These are phyloP conservation scores for Mortierella sp. DNA, from an alignment of 371 early-diverging fungal species.

Conservation along the genomic window DNA sequence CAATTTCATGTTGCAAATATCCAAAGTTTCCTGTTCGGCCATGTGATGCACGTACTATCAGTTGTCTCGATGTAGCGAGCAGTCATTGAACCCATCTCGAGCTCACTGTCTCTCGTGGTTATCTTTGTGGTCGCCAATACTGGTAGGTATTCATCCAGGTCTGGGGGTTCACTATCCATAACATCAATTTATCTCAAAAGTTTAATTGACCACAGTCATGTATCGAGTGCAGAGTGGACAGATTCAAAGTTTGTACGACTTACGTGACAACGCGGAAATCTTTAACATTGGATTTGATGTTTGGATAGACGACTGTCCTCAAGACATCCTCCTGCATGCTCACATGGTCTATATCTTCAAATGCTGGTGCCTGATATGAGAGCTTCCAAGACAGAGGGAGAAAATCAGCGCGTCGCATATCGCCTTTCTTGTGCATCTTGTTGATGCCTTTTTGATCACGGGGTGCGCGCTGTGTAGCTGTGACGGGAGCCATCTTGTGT, in stretches of 20 bases:
- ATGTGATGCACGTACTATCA: conserved; percentile 9
- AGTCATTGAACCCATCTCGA: conserved; percentile 31
- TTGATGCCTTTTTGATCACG: neutral
- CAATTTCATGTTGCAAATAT: neutral
- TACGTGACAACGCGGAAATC: conserved; percentile 38
- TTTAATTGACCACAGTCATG: too few species aligned
- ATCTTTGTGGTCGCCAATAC: conserved; percentile 17
- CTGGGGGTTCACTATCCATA: conserved; percentile 14
- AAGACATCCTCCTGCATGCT: conserved; percentile 35
- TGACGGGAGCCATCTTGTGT: conserved; percentile 1
- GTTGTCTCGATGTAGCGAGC: conserved; percentile 19
- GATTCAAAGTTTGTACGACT: neutral
- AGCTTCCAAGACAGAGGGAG: conserved; percentile 24
- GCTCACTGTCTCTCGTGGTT: conserved; percentile 6
- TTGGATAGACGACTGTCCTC: conserved; percentile 17
- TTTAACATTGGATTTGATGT: conserved; percentile 17
- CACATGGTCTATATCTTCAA: conserved; percentile 24
- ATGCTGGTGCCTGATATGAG: conserved; percentile 37
- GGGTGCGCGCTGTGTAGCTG: neutral
- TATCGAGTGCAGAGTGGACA: neutral
- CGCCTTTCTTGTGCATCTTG: conserved; percentile 28
- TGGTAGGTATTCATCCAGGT: conserved; percentile 48
- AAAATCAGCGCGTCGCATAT: conserved; percentile 14
- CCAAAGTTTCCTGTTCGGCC: neutral
- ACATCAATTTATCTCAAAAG: neutral